Evolutionary conservation across 192 early-diverging fungal genomes (phyloP).

Genomic region (Backusella australiensis): DNA sequence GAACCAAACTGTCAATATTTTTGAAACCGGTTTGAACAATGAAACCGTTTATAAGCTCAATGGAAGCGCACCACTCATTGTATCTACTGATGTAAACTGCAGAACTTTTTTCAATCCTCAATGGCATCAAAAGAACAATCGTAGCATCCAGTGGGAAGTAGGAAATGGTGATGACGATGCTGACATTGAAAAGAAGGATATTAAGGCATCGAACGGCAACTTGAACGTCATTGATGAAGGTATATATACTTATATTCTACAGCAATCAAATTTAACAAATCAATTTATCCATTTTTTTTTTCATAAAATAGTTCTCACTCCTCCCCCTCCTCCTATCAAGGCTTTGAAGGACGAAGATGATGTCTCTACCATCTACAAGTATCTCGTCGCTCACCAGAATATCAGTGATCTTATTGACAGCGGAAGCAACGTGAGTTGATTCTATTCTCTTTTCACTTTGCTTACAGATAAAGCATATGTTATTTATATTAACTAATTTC

Average conservation of each 20-base stretch:
- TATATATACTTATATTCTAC: neutral
- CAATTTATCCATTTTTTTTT: neutral
- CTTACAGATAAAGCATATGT: neutral
- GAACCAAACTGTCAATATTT: neutral
- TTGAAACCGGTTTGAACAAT: conserved; percentile 4
- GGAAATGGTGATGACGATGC: conserved; percentile 10
- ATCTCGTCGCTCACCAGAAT: neutral
- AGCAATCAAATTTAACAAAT: neutral
- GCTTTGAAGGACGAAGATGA: neutral
- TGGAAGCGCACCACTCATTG: neutral
- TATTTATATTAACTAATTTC: neutral
- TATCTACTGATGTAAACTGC: neutral
- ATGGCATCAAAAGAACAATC: neutral
- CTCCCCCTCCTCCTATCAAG: neutral
- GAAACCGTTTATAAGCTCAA: neutral
- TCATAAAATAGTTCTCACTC: neutral
- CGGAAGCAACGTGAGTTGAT: neutral
- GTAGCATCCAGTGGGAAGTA: neutral
- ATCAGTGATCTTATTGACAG: neutral
- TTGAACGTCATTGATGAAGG: conserved; percentile 15
- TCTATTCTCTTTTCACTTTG: neutral
- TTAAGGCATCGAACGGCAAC: conserved; percentile 20
- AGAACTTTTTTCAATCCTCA: neutral
- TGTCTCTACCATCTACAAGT: neutral
- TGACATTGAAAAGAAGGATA: neutral